Conservation (phyloP, 352 stramenopile species). For the Globisporangium mamillatum region DNA sequence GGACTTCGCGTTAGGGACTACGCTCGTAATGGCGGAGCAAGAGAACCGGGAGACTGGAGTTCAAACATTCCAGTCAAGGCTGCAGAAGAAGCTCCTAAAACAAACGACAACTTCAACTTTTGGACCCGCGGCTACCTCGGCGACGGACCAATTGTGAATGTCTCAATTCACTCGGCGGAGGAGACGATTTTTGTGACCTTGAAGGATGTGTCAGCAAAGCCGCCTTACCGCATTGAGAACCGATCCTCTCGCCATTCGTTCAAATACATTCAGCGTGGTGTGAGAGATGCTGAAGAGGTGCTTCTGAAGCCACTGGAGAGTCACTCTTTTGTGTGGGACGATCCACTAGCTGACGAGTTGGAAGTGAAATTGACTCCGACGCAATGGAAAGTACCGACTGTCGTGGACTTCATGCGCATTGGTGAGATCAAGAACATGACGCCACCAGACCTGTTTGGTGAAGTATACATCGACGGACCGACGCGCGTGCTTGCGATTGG, state of each 20-base stretch:
- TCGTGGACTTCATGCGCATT: slow-evolving; percentile 78
- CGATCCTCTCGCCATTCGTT: slow-evolving; percentile 70
- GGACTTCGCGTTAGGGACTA: slow-evolving; percentile 67
- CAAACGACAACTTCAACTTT: slow-evolving; percentile 43
- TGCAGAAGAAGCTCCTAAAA: slow-evolving; percentile 31
- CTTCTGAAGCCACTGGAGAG: slow-evolving; percentile 62
- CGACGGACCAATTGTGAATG: slow-evolving; percentile 68
- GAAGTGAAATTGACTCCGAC: slow-evolving; percentile 57
- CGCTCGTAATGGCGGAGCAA: slow-evolving; percentile 32
- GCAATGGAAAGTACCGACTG: slow-evolving; percentile 65
- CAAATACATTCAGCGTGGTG: slow-evolving; percentile 65
- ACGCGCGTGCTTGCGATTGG: slow-evolving; percentile 80
- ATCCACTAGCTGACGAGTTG: slow-evolving; percentile 52
- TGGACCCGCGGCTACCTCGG: slow-evolving; percentile 74
- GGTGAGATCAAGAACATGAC: slow-evolving; percentile 52
- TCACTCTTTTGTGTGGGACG: slow-evolving; percentile 82
- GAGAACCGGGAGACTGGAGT: slow-evolving; percentile 58
- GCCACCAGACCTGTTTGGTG: slow-evolving; percentile 55
- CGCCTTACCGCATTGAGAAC: slow-evolving; percentile 85
- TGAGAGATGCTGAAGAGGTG: slow-evolving; percentile 63
- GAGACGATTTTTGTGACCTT: slow-evolving; percentile 74
- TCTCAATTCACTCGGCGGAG: slow-evolving; percentile 53
- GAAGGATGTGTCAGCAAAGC: slow-evolving; percentile 61
- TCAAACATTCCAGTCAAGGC: slow-evolving; percentile 40
- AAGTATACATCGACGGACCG: slow-evolving; percentile 85